These are phyloP conservation scores for Pseudogymnoascus sp. DNA, from an alignment of 2,329 filamentous ascomycete genomes.

Conservation along the genomic window DNA sequence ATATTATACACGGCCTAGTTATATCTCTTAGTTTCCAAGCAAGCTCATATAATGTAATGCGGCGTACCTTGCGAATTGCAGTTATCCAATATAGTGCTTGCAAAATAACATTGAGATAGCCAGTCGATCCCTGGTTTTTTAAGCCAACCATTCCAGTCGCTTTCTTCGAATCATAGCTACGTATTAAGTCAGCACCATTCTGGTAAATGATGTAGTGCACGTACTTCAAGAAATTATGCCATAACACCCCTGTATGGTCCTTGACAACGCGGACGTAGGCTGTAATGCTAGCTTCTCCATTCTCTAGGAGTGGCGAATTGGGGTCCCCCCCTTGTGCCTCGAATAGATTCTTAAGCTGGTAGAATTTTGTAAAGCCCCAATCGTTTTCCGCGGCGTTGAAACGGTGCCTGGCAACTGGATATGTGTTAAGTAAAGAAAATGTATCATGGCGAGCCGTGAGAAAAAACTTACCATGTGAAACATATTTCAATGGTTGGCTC, in stretches of 20 bases:
- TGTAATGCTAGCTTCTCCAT: constrained; percentile 69
- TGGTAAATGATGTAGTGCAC: background rate
- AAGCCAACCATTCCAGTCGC: constrained; percentile 95
- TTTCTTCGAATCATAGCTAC: constrained; percentile 84
- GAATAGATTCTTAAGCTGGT: constrained; percentile 80
- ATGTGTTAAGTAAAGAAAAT: constrained; percentile 55
- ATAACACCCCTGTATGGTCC: constrained; percentile 79
- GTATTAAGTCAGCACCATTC: background rate
- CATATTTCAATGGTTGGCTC: constrained; percentile 58
- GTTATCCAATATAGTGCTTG: constrained; percentile 84
- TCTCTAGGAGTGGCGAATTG: constrained; percentile 63
- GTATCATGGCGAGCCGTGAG: background rate
- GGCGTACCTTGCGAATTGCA: constrained; percentile 75
- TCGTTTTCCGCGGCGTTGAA: constrained; percentile 96
- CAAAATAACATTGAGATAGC: constrained; percentile 76
- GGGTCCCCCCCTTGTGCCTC: constrained; percentile 64
- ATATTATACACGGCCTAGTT: constrained; percentile 88
- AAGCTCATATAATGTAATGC: background rate
- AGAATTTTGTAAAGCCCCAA: constrained; percentile 97
- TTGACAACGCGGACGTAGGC: constrained; percentile 75
- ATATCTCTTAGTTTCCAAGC: background rate
- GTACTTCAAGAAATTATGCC: constrained; percentile 78
- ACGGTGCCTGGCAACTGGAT: constrained; percentile 82
- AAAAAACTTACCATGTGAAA: background rate
- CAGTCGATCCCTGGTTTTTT: constrained; percentile 92